Conservation (phyloP, 2,329 filamentous ascomycete genomes). For the Alternaria alternata region DNA sequence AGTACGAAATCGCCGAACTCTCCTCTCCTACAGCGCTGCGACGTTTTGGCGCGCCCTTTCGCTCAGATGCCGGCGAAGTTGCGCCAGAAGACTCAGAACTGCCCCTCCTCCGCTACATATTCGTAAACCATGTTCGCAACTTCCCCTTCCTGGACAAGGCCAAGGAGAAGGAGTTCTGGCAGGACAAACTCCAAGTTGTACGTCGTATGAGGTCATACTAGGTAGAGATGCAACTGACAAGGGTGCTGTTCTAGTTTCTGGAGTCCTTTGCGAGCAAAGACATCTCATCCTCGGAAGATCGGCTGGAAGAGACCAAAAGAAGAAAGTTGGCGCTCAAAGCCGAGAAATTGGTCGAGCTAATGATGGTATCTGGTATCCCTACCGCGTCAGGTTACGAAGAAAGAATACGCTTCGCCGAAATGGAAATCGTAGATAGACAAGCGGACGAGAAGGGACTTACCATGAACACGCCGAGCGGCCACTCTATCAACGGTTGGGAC, state of each 20-base stretch:
- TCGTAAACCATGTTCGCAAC: slow-evolving; percentile 96
- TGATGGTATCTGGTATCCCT: slow-evolving; percentile 98
- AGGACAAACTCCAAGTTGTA: slow-evolving; percentile 94
- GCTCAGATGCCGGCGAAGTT: slow-evolving; percentile 89
- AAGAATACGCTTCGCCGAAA: slow-evolving; percentile 92
- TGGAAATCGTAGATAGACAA: slow-evolving; percentile 93
- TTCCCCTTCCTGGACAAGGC: slow-evolving; percentile 98
- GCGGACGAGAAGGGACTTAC: slow-evolving; percentile 91
- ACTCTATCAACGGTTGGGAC: slow-evolving; percentile 95
- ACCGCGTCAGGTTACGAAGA: slow-evolving; percentile 98
- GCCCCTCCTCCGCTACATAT: slow-evolving; percentile 93
- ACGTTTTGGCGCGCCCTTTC: slow-evolving; percentile 94
- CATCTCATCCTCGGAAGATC: slow-evolving; percentile 95
- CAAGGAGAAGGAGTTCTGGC: slow-evolving; percentile 99
- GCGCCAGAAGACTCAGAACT: slow-evolving; percentile 92
- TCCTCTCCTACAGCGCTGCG: slow-evolving; percentile 94
- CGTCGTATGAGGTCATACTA: slow-evolving; percentile 50
- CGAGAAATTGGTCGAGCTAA: slow-evolving; percentile 94
- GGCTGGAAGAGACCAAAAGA: slow-evolving; percentile 94
- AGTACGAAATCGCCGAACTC: slow-evolving; percentile 88
- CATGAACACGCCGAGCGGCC: slow-evolving; percentile 86
- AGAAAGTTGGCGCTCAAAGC: slow-evolving; percentile 91
- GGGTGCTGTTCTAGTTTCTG: slow-evolving; percentile 71
- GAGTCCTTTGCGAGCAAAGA: slow-evolving; percentile 97
- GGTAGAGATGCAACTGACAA: slow-evolving; percentile 27